A percentile compares a stretch with the other conserved stretches of the same genome.
These are phyloP conservation scores for Globisporangium alternatum DNA, from an alignment of 352 stramenopile species.

Conservation along the genomic window DNA sequence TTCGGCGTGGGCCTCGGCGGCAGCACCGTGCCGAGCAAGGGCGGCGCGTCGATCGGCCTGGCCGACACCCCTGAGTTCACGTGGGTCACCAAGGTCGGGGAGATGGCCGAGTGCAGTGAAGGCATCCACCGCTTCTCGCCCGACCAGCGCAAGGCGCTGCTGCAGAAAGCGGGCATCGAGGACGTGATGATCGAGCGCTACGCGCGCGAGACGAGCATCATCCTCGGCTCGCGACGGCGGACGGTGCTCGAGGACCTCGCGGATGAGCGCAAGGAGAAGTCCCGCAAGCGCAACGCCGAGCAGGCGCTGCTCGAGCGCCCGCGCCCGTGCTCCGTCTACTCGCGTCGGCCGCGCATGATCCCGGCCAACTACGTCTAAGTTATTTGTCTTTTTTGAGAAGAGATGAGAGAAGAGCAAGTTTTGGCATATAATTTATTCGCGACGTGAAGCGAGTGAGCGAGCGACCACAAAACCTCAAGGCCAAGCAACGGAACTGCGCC, in stretches of 20 bases:
- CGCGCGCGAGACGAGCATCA: slow-evolving; percentile 44
- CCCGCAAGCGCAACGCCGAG: slow-evolving; percentile 45
- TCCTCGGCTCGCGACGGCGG: slow-evolving; percentile 35
- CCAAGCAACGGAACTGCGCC: neutral
- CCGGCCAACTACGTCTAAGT: slow-evolving; percentile 56
- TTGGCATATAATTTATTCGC: slow-evolving; percentile 20
- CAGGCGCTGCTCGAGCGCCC: slow-evolving; percentile 34
- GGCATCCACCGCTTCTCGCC: slow-evolving; percentile 43
- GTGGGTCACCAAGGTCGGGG: slow-evolving; percentile 44
- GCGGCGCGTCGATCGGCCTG: slow-evolving; percentile 40
- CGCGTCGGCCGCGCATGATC: slow-evolving; percentile 62
- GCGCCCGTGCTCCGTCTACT: slow-evolving; percentile 38
- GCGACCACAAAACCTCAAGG: neutral
- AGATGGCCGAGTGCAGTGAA: slow-evolving; percentile 47
- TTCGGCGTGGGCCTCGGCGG: slow-evolving; percentile 42
- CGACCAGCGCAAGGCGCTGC: slow-evolving; percentile 30
- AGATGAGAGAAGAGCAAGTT: neutral
- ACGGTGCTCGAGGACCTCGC: slow-evolving; percentile 31
- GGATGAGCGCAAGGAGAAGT: slow-evolving; percentile 20
- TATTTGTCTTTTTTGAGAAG: slow-evolving; percentile 1
- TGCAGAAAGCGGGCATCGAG: slow-evolving; percentile 31
- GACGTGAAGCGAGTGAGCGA: slow-evolving; percentile 1
- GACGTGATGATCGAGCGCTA: slow-evolving; percentile 47
- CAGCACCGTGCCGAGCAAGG: slow-evolving; percentile 36
- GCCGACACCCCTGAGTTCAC: slow-evolving; percentile 42